Conservation (phyloP, 2,329 filamentous ascomycete genomes). For the Penicillium vulpinum region DNA sequence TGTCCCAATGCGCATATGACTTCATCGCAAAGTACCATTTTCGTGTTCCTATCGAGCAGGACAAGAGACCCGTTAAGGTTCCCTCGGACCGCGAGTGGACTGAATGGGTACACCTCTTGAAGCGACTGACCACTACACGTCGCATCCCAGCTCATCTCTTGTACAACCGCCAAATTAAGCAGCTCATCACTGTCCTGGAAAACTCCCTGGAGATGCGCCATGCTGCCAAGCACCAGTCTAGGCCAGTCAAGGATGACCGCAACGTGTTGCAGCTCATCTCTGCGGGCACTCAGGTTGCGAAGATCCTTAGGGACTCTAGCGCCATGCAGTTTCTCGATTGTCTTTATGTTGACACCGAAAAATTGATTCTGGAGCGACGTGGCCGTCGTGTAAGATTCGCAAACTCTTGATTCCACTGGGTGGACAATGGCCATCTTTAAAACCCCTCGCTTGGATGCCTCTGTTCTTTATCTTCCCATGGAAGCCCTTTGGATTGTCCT, state of each 20-base stretch:
- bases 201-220: constrained; percentile 88
- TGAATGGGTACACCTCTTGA: constrained; percentile 86
- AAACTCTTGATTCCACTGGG: constrained; percentile 25
- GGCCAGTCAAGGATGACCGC: constrained; percentile 82
- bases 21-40: constrained; percentile 92
- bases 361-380: constrained; percentile 69
- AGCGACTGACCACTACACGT: constrained; percentile 80
- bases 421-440: constrained; percentile 7
- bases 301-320: constrained; percentile 78
- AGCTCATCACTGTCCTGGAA: constrained; percentile 83
- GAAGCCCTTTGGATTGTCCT: constrained; percentile 8
- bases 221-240: constrained; percentile 77
- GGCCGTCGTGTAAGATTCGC: constrained; percentile 40
- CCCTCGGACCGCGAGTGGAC: constrained; percentile 84
- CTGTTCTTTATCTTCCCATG: neutral
- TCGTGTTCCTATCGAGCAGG: constrained; percentile 77
- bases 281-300: constrained; percentile 82
- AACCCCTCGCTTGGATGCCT: constrained; percentile 4
- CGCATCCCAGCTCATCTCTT: constrained; percentile 80
- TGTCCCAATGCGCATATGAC: constrained; percentile 84
- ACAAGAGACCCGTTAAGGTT: constrained; percentile 74
- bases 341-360: constrained; percentile 80
- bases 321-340: constrained; percentile 81
- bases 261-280: constrained; percentile 87
- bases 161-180: constrained; percentile 89